Evolutionary conservation across 768 basidiomycete species (phyloP).

Genomic region (Suillus clintonianus): DNA sequence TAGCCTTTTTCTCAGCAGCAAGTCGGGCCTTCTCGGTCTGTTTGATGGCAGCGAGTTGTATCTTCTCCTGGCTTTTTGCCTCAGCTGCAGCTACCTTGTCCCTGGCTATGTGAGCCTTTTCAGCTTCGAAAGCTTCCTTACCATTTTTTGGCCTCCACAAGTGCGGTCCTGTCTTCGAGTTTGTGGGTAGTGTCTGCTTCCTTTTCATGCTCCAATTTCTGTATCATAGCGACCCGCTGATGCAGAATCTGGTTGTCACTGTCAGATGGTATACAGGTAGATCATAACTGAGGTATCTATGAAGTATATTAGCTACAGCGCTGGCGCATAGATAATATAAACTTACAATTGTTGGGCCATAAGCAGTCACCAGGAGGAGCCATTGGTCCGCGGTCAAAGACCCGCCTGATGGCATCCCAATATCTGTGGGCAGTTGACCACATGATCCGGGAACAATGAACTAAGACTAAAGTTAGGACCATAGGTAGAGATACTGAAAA

Average conservation of each 20-base stretch:
- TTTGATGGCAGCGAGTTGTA: neutral
- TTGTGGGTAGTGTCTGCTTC: neutral
- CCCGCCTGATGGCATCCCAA: constrained; percentile 36
- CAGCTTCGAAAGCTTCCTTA: neutral
- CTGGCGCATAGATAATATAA: neutral
- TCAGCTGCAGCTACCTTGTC: neutral
- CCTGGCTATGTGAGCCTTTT: neutral
- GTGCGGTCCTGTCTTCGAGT: neutral
- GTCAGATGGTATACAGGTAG: constrained; percentile 10
- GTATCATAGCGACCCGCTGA: neutral
- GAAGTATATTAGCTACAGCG: neutral
- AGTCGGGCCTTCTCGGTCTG: neutral
- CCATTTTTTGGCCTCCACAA: neutral
- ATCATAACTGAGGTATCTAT: constrained; percentile 32
- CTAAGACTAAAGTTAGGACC: neutral
- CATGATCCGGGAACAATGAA: neutral
- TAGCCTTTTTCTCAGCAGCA: neutral
- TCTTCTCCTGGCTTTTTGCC: neutral
- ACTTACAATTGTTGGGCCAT: constrained; percentile 30
- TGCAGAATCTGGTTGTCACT: neutral
- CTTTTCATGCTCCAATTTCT: neutral
- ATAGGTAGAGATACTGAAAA: neutral
- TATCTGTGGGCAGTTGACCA: constrained; percentile 20
- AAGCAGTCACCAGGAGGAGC: constrained; percentile 27
- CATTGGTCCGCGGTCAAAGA: constrained; percentile 37